Conservation (phyloP, 257 asterid species). For the Coffea canephora region DNA sequence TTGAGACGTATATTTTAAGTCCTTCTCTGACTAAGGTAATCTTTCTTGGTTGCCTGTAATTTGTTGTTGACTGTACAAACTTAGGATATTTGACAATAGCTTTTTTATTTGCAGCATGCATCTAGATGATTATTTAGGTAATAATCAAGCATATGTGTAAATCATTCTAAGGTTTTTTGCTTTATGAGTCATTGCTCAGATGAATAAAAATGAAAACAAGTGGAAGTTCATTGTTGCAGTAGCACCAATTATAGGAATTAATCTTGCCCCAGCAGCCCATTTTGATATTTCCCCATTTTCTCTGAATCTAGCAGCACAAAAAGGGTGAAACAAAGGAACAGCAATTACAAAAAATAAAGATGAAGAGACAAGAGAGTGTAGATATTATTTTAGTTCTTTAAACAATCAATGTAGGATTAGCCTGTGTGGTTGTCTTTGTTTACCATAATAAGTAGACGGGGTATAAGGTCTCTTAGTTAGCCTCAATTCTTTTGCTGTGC, state of each 20-base stretch:
- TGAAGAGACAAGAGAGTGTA: too few relatives aligned
- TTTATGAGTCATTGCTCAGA: background rate
- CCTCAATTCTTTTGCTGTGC: background rate
- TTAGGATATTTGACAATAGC: background rate
- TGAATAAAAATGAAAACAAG: background rate
- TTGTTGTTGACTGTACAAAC: background rate
- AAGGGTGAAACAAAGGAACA: too few relatives aligned
- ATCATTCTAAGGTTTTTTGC: background rate
- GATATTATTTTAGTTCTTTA: too few relatives aligned
- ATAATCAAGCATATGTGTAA: background rate
- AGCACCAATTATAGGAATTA: background rate
- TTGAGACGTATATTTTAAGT: conserved; percentile 49
- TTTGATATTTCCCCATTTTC: too few relatives aligned
- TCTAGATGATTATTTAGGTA: too few relatives aligned
- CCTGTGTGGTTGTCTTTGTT: background rate
- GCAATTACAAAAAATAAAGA: too few relatives aligned
- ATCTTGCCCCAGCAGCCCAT: too few relatives aligned
- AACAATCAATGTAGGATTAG: background rate
- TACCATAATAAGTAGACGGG: background rate
- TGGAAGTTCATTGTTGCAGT: background rate
- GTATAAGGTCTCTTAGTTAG: background rate
- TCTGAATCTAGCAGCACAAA: too few relatives aligned
- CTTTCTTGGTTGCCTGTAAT: conserved; percentile 3
- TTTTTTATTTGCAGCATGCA: background rate
- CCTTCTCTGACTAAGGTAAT: conserved; percentile 74